Percentiles rank a stretch among this genome's conserved stretches.
Conservation (phyloP, 2,329 filamentous ascomycete species). For the Akanthomyces dipterigenus region DNA sequence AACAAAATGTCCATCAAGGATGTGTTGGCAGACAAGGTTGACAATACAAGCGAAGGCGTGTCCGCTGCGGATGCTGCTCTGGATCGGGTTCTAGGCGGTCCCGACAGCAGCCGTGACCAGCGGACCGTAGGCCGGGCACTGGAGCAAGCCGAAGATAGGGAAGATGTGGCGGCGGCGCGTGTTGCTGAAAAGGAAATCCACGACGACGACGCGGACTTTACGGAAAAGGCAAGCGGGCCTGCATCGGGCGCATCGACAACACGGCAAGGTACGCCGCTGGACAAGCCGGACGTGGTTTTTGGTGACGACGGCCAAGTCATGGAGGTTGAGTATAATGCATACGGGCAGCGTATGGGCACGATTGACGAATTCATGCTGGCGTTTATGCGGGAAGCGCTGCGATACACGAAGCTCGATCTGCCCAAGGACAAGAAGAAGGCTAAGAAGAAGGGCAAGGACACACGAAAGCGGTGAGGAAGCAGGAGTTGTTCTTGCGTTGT, state of each 20-base stretch:
- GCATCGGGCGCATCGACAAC: constrained; percentile 44
- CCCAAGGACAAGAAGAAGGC: constrained; percentile 59
- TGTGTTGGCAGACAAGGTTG: constrained; percentile 55
- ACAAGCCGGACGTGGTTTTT: constrained; percentile 24
- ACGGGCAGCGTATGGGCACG: constrained; percentile 49
- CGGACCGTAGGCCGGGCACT: constrained; percentile 64
- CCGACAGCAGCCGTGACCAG: constrained; percentile 54
- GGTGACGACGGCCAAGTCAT: constrained; percentile 27
- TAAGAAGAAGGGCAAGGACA: constrained; percentile 54
- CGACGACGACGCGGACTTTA: constrained; percentile 79
- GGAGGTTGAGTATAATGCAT: constrained; percentile 50
- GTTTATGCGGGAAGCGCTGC: constrained; percentile 57
- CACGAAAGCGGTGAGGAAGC: constrained; percentile 36
- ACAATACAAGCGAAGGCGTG: constrained; percentile 42
- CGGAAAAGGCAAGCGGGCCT: constrained; percentile 49
- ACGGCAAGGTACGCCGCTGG: constrained; percentile 45
- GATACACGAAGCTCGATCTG: constrained; percentile 53
- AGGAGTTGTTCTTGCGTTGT: not conserved
- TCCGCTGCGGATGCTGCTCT: constrained; percentile 75
- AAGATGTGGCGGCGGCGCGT: constrained; percentile 83
- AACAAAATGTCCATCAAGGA: constrained; percentile 70
- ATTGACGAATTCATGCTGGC: constrained; percentile 72
- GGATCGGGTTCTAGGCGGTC: constrained; percentile 71
- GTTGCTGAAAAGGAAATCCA: constrained; percentile 84
- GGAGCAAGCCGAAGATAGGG: constrained; percentile 84